Base-by-base conservation (phyloP, 2,329 filamentous ascomycete species). In the Teratosphaeriaceae sp. region DNA sequence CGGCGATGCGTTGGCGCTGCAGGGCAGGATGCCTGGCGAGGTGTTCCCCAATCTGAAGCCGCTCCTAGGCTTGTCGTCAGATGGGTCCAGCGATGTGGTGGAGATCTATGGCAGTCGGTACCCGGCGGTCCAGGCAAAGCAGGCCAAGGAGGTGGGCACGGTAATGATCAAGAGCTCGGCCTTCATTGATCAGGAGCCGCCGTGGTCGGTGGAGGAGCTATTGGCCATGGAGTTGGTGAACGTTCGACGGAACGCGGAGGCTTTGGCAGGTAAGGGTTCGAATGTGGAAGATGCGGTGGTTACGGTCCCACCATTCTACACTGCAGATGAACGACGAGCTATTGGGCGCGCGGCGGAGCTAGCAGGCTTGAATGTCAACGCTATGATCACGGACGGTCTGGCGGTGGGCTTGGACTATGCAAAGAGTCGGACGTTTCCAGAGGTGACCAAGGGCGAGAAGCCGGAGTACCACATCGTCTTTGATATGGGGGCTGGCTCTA, bases 321-420 rank as follows among this genome's bases (percentile, higher is more conserved):
- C 88, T 0, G 75, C 79, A 1, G 86, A 94, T 55, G 92, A 98
- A 73, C 90, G 85, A 74, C 80, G 87, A 52, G 88, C 90, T 35
- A 73, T 97, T 5, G 78, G 87, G 61, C 70, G 88, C 55, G 88
- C 92, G 8, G 89, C 89, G 11, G 82, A 92, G 43, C 72, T 98
- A 59, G 89, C 92, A 7, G 90, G 88, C 12, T 72, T 98, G 54
- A 88, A 87, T 57, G 82, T 96, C 11, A 76, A 96, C 53, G 82
- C 82, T 42, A 71, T 97, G 46, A 76, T 98, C 51, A 92, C 84
- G 52, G 92, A 98, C 61, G 89, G 89, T 13, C 69, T 96, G 48
- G 88, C 92, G 23, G 90, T 98, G 45, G 92, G 88, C 20, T 69
- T 98, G 54, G 94, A 98, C 69, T 98, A 97, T 65, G 92, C 92